These are phyloP conservation scores for Huiozyma sinensis DNA, from an alignment of 805 yeast species.

Conservation along the genomic window DNA sequence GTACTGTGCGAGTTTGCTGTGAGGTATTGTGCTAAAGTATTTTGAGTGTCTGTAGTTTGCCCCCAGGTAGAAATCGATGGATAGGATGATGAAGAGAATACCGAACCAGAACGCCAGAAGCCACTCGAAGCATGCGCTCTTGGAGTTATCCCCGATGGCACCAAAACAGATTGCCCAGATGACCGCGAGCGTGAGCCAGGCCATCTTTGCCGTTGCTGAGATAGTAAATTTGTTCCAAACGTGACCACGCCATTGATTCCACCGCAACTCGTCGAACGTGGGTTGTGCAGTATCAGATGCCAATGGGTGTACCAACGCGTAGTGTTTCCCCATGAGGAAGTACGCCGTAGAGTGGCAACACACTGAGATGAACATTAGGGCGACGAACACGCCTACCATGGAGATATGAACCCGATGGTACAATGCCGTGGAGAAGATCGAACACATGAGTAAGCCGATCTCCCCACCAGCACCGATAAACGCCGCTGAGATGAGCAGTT, in stretches of 20 bases:
- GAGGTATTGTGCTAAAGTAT: slow-evolving; percentile 22
- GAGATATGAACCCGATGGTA: slow-evolving; percentile 48
- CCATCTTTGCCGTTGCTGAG: slow-evolving; percentile 42
- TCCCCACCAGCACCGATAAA: slow-evolving; percentile 48
- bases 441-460: slow-evolving; percentile 60
- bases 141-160: slow-evolving; percentile 33
- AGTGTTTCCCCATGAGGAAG: slow-evolving; percentile 36
- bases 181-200: slow-evolving; percentile 60
- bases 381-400: slow-evolving; percentile 67
- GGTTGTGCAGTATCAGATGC: slow-evolving; percentile 12
- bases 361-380: slow-evolving; percentile 46
- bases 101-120: slow-evolving; percentile 78
- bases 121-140: slow-evolving; percentile 76
- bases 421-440: slow-evolving; percentile 57
- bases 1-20: slow-evolving; percentile 15
- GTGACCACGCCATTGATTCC: slow-evolving; percentile 26
- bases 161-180: slow-evolving; percentile 63
- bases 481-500: slow-evolving; percentile 32
- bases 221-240: slow-evolving; percentile 36
- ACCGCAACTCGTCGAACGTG: background rate
- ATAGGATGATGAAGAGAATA: slow-evolving; percentile 47
- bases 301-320: slow-evolving; percentile 30
- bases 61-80: slow-evolving; percentile 63
- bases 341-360: slow-evolving; percentile 37
- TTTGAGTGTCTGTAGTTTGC: slow-evolving; percentile 29